A percentile compares a stretch with the other conserved stretches of the same genome.
Evolutionary conservation across 345 rosid species (phyloP).

Genomic region (Melastoma malabathricum): DNA sequence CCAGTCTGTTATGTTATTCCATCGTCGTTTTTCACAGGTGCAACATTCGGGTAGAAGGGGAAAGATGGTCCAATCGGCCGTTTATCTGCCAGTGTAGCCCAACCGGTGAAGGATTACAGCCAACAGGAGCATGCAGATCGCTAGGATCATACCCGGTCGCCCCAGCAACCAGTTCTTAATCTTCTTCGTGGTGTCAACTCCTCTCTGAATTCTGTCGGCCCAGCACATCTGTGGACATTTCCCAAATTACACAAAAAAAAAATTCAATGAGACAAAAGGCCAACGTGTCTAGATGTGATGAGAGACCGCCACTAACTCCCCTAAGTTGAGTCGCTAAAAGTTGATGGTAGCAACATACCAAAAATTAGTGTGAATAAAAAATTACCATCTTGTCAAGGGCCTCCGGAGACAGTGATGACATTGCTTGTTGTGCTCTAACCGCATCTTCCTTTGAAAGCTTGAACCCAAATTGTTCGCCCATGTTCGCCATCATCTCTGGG

Average conservation of each 20-base stretch:
- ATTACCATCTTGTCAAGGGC: slow-evolving; percentile 78
- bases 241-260: no score
- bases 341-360: no score
- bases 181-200: slow-evolving; percentile 58
- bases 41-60: no score
- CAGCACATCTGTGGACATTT: slow-evolving; percentile 58
- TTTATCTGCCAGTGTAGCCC: slow-evolving; percentile 63
- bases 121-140: slow-evolving; percentile 63
- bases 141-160: slow-evolving; percentile 66
- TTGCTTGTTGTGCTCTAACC: slow-evolving; percentile 77
- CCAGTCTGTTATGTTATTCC: no score
- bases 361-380: neutral
- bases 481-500: slow-evolving; percentile 92
- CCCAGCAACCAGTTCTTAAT: slow-evolving; percentile 92
- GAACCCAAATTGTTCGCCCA: slow-evolving; percentile 87
- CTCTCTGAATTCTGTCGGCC: slow-evolving; percentile 77
- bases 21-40: no score
- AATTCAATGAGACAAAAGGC: neutral
- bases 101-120: slow-evolving; percentile 73
- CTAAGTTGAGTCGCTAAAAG: no score
- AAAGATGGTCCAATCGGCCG: neutral
- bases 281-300: neutral
- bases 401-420: slow-evolving; percentile 81
- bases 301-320: no score
- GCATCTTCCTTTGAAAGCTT: slow-evolving; percentile 81